Evolutionary conservation across 495 filamentous ascomycete genomes (phyloP).

Genomic region (Usnea hakonensis): DNA sequence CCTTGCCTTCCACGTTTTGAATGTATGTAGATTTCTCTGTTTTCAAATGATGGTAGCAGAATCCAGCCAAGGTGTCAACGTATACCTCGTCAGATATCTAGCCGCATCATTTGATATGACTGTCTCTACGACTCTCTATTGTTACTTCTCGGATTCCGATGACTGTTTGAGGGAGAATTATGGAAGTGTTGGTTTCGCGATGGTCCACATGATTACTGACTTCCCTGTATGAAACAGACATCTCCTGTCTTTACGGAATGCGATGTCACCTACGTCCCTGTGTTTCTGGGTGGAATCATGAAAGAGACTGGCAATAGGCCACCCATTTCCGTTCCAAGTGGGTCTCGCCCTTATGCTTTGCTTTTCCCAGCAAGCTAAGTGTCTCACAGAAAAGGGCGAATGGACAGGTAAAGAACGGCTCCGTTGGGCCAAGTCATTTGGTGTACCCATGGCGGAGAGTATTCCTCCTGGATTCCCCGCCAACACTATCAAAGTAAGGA

Average conservation of each 20-base stretch:
- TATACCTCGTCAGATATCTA: neutral
- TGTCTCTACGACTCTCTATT: neutral
- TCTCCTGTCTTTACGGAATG: constrained; percentile 52
- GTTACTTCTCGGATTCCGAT: neutral
- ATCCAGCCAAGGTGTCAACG: too few species aligned
- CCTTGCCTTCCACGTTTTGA: constrained; percentile 55
- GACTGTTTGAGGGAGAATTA: neutral
- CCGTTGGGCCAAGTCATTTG: constrained; percentile 54
- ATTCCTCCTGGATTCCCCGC: constrained; percentile 54
- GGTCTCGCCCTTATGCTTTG: constrained; percentile 14
- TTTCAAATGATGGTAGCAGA: neutral
- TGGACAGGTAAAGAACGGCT: constrained; percentile 54
- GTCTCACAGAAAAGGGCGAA: constrained; percentile 52
- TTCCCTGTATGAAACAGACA: constrained; percentile 36
- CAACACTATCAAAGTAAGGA: constrained; percentile 36
- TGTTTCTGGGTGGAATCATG: constrained; percentile 65
- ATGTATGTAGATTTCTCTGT: constrained; percentile 34
- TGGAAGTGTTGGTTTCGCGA: constrained; percentile 4
- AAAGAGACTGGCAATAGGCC: constrained; percentile 54
- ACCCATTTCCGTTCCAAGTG: constrained; percentile 63
- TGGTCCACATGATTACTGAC: neutral
- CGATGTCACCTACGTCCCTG: constrained; percentile 57
- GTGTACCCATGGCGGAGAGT: constrained; percentile 46
- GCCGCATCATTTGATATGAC: neutral
- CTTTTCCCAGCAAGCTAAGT: neutral